Evolutionary conservation across 192 early-diverging fungal genomes (phyloP).

Genomic region (Mycoemilia scoparia): DNA sequence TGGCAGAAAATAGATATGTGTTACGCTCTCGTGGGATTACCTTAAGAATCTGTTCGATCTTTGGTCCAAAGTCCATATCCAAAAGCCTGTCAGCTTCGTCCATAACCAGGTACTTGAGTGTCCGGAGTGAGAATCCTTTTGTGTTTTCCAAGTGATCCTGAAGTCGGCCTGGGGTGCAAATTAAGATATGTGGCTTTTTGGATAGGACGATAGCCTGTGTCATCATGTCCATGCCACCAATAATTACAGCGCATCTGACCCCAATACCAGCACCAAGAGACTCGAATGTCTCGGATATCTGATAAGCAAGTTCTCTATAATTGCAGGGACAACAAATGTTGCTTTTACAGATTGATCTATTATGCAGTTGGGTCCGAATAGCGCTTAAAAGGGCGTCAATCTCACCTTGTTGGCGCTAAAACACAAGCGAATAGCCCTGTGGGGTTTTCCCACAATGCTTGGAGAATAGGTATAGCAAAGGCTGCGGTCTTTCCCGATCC

Average conservation of each 20-base stretch:
- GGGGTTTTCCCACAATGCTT: constrained; percentile 72
- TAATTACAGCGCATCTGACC: constrained; percentile 75
- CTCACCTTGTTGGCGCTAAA: constrained; percentile 92
- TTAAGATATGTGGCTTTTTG: constrained; percentile 85
- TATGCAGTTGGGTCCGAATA: not conserved
- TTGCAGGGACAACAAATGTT: no score
- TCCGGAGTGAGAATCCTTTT: constrained; percentile 84
- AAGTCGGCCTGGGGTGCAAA: constrained; percentile 89
- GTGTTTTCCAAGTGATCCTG: constrained; percentile 97
- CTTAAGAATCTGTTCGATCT: constrained; percentile 86
- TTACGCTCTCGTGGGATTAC: constrained; percentile 82
- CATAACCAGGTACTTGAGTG: constrained; percentile 84
- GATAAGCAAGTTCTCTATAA: constrained; percentile 90
- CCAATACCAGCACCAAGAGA: constrained; percentile 80
- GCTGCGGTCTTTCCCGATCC: constrained; percentile 82
- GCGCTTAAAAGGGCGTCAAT: no score
- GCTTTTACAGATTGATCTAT: not conserved
- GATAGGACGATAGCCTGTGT: constrained; percentile 82
- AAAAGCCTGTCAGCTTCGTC: constrained; percentile 85
- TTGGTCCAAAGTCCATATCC: constrained; percentile 92
- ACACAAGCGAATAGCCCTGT: constrained; percentile 85
- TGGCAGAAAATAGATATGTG: constrained; percentile 90
- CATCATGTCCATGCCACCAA: constrained; percentile 98
- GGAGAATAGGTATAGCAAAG: constrained; percentile 70
- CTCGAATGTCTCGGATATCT: constrained; percentile 86